Base-by-base conservation (phyloP, 305 asterid genomes). In the Solanum aculeatissimum region DNA sequence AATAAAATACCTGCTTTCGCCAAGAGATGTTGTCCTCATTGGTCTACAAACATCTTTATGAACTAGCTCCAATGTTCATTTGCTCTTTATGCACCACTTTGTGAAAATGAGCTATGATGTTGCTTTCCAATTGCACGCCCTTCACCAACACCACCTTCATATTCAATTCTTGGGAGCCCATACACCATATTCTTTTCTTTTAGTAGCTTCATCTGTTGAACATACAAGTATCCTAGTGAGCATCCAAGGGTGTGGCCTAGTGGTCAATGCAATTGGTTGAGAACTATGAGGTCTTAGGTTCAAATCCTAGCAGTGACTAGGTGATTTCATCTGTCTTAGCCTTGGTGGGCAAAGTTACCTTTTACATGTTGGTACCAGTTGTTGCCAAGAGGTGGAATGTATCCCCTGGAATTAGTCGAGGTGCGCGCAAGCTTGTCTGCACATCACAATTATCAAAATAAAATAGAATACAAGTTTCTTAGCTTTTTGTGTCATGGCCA, bases 11-110 rank as follows among this genome's bases (percentile, higher is more conserved):
- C 65, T 86, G 2, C 58, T 86, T 11, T 27, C 18, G 5, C 83
- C 43, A 74, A 35, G 78, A 38, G 85, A 82, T 16, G 60, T 9
- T 10, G 38, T 72, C 13, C 54, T 82, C 42, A 35, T 72, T 13
- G 83, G 85, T 8, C 88, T 79, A 71, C 88, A 62, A 42, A 82
- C 57, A 83, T 71, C 42, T n/a, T 57, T 58, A 38, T 74, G 74
- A 16, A 40, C 83, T 9, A 74, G 21, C 74, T 74, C 42, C 21
- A 84, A 32, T 8, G 47, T n/a, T 54, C 19, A 1, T 12, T 57
- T 29, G 21, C 83, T 43, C 77, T 71, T 63, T 77, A 58, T 18
- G 40, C 47, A 16, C 14, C 58, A 35, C 65, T 35, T 40, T 27
- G 32, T 10, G 18, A 69, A 32, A 83, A 83, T 25, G 69, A 13